Evolutionary conservation across 441 rosid genomes (phyloP), one percentile per base, ranked within the genome.

Genomic region (Gossypium aridum): DNA sequence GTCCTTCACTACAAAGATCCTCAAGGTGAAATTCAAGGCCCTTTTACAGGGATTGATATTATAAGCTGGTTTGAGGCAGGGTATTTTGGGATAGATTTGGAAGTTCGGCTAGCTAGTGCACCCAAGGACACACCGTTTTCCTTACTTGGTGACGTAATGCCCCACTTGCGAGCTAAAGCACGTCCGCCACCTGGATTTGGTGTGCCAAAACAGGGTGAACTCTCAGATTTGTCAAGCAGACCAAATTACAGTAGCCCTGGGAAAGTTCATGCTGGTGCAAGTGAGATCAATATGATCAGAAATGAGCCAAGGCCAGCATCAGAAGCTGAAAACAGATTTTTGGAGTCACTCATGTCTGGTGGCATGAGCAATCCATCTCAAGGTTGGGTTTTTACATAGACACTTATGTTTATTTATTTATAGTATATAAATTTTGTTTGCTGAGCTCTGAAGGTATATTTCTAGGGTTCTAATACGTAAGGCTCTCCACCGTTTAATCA

Each of bases 1-100:
- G 54, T 90, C 70, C 91, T 97, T 37, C 80, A 79, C 75, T 97
- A 97, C 70, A 94, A 87, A 86, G 98, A 97, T 83, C 98, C 99
- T 77, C 98, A 90, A 81, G 99, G 98, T 87, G 87, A 83, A 83
- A 78, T 92, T 76, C 99, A 94, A 84, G 98, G 99, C 43, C 99
- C 99, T 31, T 94, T 94, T 82, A 66, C 91, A 66, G 99, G 99
- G 26, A 72, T 80, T 84, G 98, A 94, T 85, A 88, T 97, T 65
- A 89, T 97, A 83, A 98, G 97, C 60, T 94, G 99, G 99, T 91
- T 89, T 81, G 99, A 97, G 87, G 94, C 98, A 83, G 99, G 99
- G 47, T 97, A 89, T 83, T 97, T 97, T 82, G 96, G 99, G 77
- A 92, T 97, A 82, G 97, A 97, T 81, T 85, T 97, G 87, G 89